Base-by-base conservation (phyloP, 2,329 filamentous ascomycete genomes). In the Hansfordia pulvinata region DNA sequence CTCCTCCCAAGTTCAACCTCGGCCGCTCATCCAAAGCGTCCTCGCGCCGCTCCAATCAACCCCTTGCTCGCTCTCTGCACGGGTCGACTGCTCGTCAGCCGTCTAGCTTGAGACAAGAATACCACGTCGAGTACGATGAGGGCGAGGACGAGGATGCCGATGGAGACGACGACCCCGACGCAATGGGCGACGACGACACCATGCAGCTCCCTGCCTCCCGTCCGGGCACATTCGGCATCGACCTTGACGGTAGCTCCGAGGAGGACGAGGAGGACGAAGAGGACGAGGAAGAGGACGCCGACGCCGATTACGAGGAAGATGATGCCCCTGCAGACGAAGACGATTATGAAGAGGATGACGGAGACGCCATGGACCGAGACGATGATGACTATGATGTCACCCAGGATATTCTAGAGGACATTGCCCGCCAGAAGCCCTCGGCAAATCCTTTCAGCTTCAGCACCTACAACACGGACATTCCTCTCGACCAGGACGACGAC, bases 71-170 rank as follows among this genome's bases (percentile, higher is more conserved):
- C 27, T 64, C 63, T 8, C 54, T 64, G 17, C 52, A 55, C 29
- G 50, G 54, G 13, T 47, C 43, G 14, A 37, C 44, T 26, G 41
- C 45, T 8, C 46, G 53, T 26, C 53, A 60, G 34, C 66, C 65
- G 2, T 73, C 69, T 6, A 52, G 56, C 13, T 47, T 75, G 20
- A 71, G 67, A 37, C 46, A 48, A 26, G 52, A 58, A 32, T 55
- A 60, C 28, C 47, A 40, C 22, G 32, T 57, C 13, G 43, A 42
- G 8, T 40, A 46, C 18, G 44, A 44, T 16, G 40, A 46, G 5
- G 47, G 39, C 4, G 41, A 51, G 13, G 47, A 53, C 4, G 50
- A 54, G 1, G 49, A 56, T 8, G 49, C 49, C 17, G 52, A 55
- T 5, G 53, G 53, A 2, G 53, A 56, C 8, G 50, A 54, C 6